Percentiles rank a stretch among this genome's conserved stretches.
Conservation (phyloP, 805 yeast species). For the Sugiyamaella smithiae region DNA sequence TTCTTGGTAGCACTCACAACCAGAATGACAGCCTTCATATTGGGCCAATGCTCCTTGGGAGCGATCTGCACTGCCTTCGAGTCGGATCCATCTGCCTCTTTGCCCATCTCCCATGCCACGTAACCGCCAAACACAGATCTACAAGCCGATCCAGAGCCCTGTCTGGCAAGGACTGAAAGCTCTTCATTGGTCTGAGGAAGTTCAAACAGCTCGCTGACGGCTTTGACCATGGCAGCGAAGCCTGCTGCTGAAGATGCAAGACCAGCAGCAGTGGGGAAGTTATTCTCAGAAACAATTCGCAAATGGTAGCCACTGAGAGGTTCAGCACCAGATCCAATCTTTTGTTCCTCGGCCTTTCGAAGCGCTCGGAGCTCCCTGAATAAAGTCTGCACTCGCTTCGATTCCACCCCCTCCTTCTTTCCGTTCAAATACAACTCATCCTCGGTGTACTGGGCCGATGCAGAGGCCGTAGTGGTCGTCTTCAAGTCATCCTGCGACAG, state of each 20-base stretch:
- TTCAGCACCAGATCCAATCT: constrained; percentile 30
- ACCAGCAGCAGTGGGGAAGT: constrained; percentile 99
- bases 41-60: constrained; percentile 83
- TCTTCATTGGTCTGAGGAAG: constrained; percentile 85
- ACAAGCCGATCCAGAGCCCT: constrained; percentile 98
- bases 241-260: constrained; percentile 98
- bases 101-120: constrained; percentile 99
- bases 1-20: constrained; percentile 93
- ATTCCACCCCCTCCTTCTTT: constrained; percentile 66
- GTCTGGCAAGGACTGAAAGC: constrained; percentile 89
- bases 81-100: constrained; percentile 70
- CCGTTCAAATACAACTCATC: constrained; percentile 88
- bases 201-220: constrained; percentile 81
- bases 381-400: constrained; percentile 55
- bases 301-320: constrained; percentile 57
- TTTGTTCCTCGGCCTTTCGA: constrained; percentile 56
- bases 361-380: constrained; percentile 67
- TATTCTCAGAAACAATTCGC: constrained; percentile 87
- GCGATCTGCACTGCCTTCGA: constrained; percentile 94
- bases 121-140: constrained; percentile 95
- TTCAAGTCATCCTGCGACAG: constrained; percentile 86
- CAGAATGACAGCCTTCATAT: constrained; percentile 84
- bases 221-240: constrained; percentile 88
- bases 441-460: constrained; percentile 50
- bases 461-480: constrained; percentile 86